Evolutionary conservation across 2,329 filamentous ascomycete genomes (phyloP), one percentile per base, ranked within the genome.

Genomic region (Arachnopeziza araneosa): DNA sequence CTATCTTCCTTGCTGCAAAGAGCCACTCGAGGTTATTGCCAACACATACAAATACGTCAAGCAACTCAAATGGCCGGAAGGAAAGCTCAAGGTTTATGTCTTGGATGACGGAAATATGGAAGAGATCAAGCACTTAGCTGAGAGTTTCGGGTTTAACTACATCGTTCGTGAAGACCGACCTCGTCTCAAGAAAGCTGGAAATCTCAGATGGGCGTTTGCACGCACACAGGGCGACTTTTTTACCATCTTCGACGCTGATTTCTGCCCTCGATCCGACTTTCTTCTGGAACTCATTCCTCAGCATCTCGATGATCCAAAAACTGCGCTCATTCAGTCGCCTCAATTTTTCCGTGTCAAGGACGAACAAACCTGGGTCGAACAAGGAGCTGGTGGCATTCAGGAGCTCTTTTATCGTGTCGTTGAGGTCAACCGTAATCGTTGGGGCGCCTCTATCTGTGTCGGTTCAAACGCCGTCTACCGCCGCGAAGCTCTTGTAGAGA

Each of bases 31-130:
- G 49, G 56, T 60, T 22, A 14, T 60, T 4, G 54, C 58, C 9
- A 60, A 60, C 54, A 60, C 58, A 22, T 60, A 60, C 50, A 60
- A 53, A 23, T 60, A 60, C 23, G 58, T 60, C 58, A 56, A 60
- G n/a, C 26, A 26, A 23, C 54, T 60, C 19, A 48, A 60, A 54
- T 60, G 58, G 58, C 58, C 58, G 6, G 54, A 52, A 24, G 58
- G 54, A 52, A 60, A 60, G 22, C 24, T 60, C 17, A 60, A 60
- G n/a, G 58, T 60, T 9, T 56, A 60, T n/a, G 58, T 60, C 24
- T n/a, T 60, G 30, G 58, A 60, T 50, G 58, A 60, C 19, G 58
- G 58, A 7, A 50, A 22, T 10, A 60, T 60, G 58, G 54, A 53
- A 17, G 53, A 30, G 30, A 53, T 60, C 26, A 60, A 56, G 23